Evolutionary conservation across 2,329 filamentous ascomycete species (phyloP).

Genomic region (Calonectria montana): DNA sequence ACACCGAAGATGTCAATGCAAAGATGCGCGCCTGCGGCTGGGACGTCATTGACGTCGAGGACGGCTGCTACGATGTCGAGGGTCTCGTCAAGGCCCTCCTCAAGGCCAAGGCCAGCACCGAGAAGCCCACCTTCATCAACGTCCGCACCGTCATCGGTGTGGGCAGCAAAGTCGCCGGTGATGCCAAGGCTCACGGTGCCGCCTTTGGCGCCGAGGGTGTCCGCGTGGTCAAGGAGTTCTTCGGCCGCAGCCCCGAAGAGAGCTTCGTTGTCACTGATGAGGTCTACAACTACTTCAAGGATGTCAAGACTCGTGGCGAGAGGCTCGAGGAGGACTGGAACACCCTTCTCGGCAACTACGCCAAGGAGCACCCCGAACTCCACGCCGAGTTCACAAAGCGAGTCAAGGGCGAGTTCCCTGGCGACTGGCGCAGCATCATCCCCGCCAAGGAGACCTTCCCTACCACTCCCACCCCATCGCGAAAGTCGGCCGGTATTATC

Average conservation of each 20-base stretch:
- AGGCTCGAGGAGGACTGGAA: constrained; percentile 61
- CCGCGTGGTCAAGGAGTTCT: constrained; percentile 48
- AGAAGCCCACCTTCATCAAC: constrained; percentile 69
- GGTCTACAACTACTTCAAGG: constrained; percentile 63
- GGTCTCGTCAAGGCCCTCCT: constrained; percentile 56
- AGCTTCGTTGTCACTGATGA: constrained; percentile 54
- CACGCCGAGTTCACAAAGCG: constrained; percentile 60
- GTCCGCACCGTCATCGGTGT: constrained; percentile 67
- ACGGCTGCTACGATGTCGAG: constrained; percentile 63
- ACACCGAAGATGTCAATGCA: constrained; percentile 66
- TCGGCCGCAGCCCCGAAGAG: constrained; percentile 50
- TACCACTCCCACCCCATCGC: constrained; percentile 58
- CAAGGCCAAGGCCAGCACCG: constrained; percentile 53
- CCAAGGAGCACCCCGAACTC: constrained; percentile 59
- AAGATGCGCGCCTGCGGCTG: constrained; percentile 69
- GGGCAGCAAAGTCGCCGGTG: constrained; percentile 59
- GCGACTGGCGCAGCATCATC: constrained; percentile 61
- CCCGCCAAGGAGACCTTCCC: constrained; percentile 58
- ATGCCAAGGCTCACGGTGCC: constrained; percentile 68
- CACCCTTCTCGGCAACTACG: constrained; percentile 54
- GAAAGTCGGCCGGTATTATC: constrained; percentile 60
- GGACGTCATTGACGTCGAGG: constrained; percentile 64
- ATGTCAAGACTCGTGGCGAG: constrained; percentile 55
- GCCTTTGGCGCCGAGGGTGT: constrained; percentile 67
- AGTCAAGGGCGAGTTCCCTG: constrained; percentile 58